phyloP scores from a whole-genome alignment of 169 alveolate species.

The Eimeria maxima region DNA sequence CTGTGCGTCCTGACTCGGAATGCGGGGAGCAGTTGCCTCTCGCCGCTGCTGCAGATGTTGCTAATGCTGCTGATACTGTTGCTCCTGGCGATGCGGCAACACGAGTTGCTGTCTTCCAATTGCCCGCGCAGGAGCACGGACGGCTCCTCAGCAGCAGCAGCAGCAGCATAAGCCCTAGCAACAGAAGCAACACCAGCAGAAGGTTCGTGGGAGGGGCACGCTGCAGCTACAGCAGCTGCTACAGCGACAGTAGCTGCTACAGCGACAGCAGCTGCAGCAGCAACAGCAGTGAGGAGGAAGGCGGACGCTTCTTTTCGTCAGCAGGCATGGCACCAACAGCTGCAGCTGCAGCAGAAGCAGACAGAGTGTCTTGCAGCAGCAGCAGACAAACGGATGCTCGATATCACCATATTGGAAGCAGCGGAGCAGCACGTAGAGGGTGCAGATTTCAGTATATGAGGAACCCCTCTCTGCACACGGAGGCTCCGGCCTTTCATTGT shows the following conservation, averaged over 20 bases:
- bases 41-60: not conserved
- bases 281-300: slow-evolving; percentile 17
- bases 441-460: not conserved
- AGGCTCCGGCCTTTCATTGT: not conserved
- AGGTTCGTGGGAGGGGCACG: not conserved
- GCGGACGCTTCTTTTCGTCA: not conserved
- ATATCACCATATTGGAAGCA: not conserved
- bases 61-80: not conserved
- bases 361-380: not conserved
- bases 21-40: not conserved
- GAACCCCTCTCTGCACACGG: slow-evolving; percentile 26
- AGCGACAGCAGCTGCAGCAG: slow-evolving; percentile 58
- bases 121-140: not conserved
- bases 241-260: slow-evolving; percentile 64
- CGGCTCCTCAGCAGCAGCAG: slow-evolving; percentile 14
- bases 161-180: not conserved
- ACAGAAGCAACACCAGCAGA: slow-evolving; percentile 4
- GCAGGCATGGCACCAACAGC: slow-evolving; percentile 24
- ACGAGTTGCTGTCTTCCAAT: not conserved
- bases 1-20: not conserved
- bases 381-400: not conserved
- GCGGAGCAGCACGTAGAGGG: not conserved
- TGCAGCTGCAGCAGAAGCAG: slow-evolving; percentile 42
- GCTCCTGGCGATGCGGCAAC: not conserved
- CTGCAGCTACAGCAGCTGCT: slow-evolving; percentile 28